Percentiles rank a stretch among this genome's conserved stretches.
Evolutionary conservation across 495 filamentous ascomycete genomes (phyloP).

Genomic region (Hyaloscypha finlandica): DNA sequence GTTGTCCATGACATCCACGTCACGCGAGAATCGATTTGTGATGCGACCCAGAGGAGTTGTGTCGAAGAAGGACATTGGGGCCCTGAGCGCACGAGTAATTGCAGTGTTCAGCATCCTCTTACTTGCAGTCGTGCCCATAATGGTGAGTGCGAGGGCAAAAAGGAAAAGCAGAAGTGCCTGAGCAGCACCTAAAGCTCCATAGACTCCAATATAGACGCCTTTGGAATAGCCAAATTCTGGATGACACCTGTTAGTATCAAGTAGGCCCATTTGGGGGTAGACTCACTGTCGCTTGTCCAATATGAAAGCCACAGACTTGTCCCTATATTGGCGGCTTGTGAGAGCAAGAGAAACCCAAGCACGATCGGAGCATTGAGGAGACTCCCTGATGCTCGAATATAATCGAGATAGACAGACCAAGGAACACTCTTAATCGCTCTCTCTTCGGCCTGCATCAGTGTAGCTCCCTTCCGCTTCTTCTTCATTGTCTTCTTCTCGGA

Average conservation of each 20-base stretch:
- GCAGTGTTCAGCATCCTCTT: conserved; percentile 84
- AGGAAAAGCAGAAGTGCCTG: conserved; percentile 83
- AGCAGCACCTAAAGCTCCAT: conserved; percentile 70
- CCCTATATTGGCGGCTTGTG: conserved; percentile 81
- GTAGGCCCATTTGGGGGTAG: background rate
- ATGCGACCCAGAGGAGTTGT: conserved; percentile 96
- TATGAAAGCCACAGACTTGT: conserved; percentile 92
- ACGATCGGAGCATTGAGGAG: conserved; percentile 69
- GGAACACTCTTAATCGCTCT: conserved; percentile 77
- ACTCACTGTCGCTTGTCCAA: conserved; percentile 61
- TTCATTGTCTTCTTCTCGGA: conserved; percentile 52
- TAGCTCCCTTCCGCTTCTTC: conserved; percentile 60
- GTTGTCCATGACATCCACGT: conserved; percentile 96
- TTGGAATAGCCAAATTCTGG: conserved; percentile 65
- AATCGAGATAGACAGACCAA: conserved; percentile 80
- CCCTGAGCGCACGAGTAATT: conserved; percentile 76
- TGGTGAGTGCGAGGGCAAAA: conserved; percentile 62
- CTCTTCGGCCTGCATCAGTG: conserved; percentile 91
- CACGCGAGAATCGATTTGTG: conserved; percentile 94
- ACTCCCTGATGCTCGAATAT: conserved; percentile 76
- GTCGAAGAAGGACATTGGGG: conserved; percentile 97
- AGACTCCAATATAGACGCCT: conserved; percentile 83
- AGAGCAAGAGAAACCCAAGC: conserved; percentile 63
- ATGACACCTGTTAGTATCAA: conserved; percentile 28
- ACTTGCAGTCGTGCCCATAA: conserved; percentile 77